Percentiles rank a stretch among this genome's conserved stretches.
Evolutionary conservation across 2,329 filamentous ascomycete genomes (phyloP).

Genomic region (Incumbomyces delicatus): DNA sequence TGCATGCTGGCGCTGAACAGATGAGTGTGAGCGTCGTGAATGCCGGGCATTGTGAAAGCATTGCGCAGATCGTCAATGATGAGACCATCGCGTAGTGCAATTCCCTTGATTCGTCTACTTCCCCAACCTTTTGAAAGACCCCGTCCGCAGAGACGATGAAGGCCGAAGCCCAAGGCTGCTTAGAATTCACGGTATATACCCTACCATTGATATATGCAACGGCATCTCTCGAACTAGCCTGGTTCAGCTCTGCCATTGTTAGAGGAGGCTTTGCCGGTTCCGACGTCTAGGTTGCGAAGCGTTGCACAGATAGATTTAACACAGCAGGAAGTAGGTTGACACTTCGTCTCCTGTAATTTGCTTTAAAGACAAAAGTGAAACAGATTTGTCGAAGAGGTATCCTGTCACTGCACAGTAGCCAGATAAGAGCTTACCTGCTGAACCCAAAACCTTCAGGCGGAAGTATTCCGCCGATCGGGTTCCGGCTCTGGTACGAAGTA

Average conservation of each 20-base stretch:
- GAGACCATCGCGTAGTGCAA: constrained; percentile 13
- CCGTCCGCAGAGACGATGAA: constrained; percentile 25
- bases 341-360: too few relatives aligned
- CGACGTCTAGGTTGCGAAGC: too few relatives aligned
- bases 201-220: constrained; percentile 21
- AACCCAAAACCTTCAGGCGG: too few relatives aligned
- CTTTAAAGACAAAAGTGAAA: too few relatives aligned
- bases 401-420: too few relatives aligned
- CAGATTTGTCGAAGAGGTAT: too few relatives aligned
- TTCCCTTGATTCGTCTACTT: constrained; percentile 17
- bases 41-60: constrained; percentile 29
- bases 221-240: background rate
- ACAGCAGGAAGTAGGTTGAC: too few relatives aligned
- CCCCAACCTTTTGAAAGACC: constrained; percentile 22
- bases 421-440: too few relatives aligned
- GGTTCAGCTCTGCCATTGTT: background rate
- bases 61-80: constrained; percentile 22
- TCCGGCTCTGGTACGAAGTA: too few relatives aligned
- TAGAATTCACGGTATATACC: constrained; percentile 24
- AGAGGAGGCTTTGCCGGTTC: too few relatives aligned
- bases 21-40: constrained; percentile 30
- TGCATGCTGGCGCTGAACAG: constrained; percentile 11
- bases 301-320: too few relatives aligned
- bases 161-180: constrained; percentile 18
- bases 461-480: too few relatives aligned